Percentiles rank a stretch among this genome's conserved stretches.
Evolutionary conservation across 257 asterid genomes (phyloP).

Genomic region (Solanum habrochaites): DNA sequence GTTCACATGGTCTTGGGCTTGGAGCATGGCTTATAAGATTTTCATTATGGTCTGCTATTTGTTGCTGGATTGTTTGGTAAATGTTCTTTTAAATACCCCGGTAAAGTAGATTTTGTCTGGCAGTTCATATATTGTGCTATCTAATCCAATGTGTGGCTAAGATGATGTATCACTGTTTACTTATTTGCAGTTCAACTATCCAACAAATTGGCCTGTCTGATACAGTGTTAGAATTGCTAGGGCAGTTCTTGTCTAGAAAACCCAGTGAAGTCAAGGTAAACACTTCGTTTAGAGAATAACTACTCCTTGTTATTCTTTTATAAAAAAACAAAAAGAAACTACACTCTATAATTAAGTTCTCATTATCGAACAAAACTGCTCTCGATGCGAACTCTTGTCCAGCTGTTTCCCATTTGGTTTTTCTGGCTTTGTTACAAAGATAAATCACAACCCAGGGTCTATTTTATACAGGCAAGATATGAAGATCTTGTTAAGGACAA

Average conservation of each 20-base stretch:
- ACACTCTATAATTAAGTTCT: slow-evolving; percentile 3
- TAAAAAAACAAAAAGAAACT: not conserved
- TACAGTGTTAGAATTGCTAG: slow-evolving; percentile 48
- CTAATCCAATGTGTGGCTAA: not conserved
- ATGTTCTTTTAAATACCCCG: not conserved
- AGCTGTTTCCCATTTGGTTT: slow-evolving; percentile 43
- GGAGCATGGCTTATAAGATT: not conserved
- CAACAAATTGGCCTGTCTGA: slow-evolving; percentile 52
- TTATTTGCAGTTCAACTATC: slow-evolving; percentile 42
- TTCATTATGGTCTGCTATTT: not conserved
- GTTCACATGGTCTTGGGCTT: not conserved
- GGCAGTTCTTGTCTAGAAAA: slow-evolving; percentile 58
- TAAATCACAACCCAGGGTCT: slow-evolving; percentile 58
- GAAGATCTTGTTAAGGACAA: slow-evolving; percentile 50
- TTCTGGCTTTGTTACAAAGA: slow-evolving; percentile 49
- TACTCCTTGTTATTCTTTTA: not conserved
- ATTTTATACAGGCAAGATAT: slow-evolving; percentile 87
- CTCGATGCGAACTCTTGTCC: slow-evolving; percentile 57
- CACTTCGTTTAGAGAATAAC: slow-evolving; percentile 3
- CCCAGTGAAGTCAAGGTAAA: slow-evolving; percentile 71
- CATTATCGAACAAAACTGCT: slow-evolving; percentile 34
- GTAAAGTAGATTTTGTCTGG: not conserved
- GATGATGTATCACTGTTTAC: not conserved
- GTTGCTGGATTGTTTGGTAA: not conserved
- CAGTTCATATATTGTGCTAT: not conserved